These are phyloP conservation scores for Daldinia grandis DNA, from an alignment of 495 filamentous ascomycete genomes.

Conservation along the genomic window DNA sequence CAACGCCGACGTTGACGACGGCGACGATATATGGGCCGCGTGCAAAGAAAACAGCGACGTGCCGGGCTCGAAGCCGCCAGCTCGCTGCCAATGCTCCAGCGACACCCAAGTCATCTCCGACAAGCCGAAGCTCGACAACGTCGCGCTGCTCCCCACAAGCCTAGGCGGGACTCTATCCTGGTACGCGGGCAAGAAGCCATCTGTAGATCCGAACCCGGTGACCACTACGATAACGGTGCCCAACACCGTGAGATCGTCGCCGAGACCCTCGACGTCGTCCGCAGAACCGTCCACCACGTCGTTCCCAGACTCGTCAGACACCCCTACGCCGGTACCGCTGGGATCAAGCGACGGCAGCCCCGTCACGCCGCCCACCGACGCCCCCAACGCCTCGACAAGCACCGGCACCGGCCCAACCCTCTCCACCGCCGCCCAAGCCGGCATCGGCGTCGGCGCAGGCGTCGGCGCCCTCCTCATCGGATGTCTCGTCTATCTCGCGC, in stretches of 20 bases:
- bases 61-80: slow-evolving; percentile 18
- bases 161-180: slow-evolving; percentile 44
- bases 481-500: slow-evolving; percentile 16
- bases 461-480: slow-evolving; percentile 46
- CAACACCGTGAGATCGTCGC: background rate
- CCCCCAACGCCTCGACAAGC: slow-evolving; percentile 38
- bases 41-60: slow-evolving; percentile 27
- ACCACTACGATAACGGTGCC: background rate
- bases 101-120: slow-evolving; percentile 37
- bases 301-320: slow-evolving; percentile 30
- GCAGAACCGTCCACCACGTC: slow-evolving; percentile 20
- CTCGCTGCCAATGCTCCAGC: slow-evolving; percentile 38
- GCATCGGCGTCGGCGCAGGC: slow-evolving; percentile 56
- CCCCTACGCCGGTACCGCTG: background rate
- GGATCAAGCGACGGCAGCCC: slow-evolving; percentile 44
- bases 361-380: slow-evolving; percentile 27
- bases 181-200: slow-evolving; percentile 32
- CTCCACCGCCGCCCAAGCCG: slow-evolving; percentile 52
- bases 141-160: slow-evolving; percentile 40
- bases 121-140: slow-evolving; percentile 27
- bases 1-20: slow-evolving; percentile 23
- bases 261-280: slow-evolving; percentile 7
- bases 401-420: slow-evolving; percentile 34
- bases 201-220: background rate
- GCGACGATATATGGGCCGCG: slow-evolving; percentile 29